These are phyloP conservation scores for Suillus hirtellus DNA, from an alignment of 768 basidiomycete genomes.

Conservation along the genomic window DNA sequence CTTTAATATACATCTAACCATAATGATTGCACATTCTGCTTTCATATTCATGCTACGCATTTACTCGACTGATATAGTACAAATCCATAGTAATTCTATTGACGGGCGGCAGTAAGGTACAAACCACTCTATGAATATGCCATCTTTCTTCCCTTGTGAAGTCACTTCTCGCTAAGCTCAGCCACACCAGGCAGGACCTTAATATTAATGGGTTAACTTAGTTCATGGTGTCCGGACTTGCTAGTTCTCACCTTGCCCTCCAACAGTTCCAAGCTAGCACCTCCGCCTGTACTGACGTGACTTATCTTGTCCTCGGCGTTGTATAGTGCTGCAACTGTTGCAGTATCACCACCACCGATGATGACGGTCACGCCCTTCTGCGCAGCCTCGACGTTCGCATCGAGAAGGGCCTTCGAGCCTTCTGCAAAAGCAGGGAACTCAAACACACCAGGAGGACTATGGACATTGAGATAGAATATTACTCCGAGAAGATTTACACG, in stretches of 20 bases:
- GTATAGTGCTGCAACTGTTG: conserved; percentile 91
- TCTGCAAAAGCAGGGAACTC: conserved; percentile 91
- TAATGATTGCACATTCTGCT: neutral
- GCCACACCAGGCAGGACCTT: conserved; percentile 90
- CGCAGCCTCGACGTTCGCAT: conserved; percentile 86
- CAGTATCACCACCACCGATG: conserved; percentile 94
- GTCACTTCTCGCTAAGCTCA: conserved; percentile 76
- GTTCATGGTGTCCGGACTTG: neutral
- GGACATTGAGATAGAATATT: conserved; percentile 9
- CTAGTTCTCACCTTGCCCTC: conserved; percentile 84
- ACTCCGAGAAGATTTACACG: conserved; percentile 22
- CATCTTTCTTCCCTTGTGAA: neutral
- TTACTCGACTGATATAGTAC: neutral
- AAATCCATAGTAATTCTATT: neutral
- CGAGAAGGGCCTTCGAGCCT: conserved; percentile 82
- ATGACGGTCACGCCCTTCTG: conserved; percentile 88
- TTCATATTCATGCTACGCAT: neutral
- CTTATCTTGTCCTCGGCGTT: conserved; percentile 84
- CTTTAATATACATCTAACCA: too few species aligned
- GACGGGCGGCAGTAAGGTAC: conserved; percentile 1
- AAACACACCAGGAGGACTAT: conserved; percentile 95
- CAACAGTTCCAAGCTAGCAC: conserved; percentile 90
- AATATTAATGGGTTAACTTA: conserved; percentile 18
- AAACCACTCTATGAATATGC: neutral
- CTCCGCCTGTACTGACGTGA: conserved; percentile 96